Evolutionary conservation across 768 basidiomycete species (phyloP).

Genomic region (Mycena albidolilacea): DNA sequence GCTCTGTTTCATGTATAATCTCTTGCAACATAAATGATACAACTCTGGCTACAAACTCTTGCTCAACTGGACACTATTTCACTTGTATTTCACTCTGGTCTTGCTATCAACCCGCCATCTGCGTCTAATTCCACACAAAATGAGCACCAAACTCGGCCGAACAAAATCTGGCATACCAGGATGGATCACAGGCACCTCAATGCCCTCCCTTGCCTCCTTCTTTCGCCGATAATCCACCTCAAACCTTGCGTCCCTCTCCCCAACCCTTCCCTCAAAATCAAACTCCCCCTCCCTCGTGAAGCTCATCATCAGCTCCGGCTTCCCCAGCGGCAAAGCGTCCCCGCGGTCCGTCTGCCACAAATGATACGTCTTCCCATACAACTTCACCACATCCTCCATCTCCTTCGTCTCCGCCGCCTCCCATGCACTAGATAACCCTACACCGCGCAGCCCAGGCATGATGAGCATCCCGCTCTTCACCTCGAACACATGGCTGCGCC

Average conservation of each 20-base stretch:
- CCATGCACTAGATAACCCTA: conserved; percentile 25
- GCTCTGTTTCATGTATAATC: too few relatives aligned
- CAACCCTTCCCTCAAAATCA: conserved; percentile 33
- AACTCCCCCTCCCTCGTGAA: conserved; percentile 38
- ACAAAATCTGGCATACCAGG: conserved; percentile 3
- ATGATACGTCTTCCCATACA: conserved; percentile 40
- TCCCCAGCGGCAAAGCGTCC: conserved; percentile 33
- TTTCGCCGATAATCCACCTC: conserved; percentile 35
- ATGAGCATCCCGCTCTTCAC: conserved; percentile 45
- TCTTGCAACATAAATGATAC: too few relatives aligned
- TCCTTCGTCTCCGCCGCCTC: conserved; percentile 40
- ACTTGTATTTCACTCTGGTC: neutral
- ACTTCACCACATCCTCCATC: conserved; percentile 33
- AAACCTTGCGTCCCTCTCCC: conserved; percentile 24
- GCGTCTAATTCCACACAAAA: conserved; percentile 4
- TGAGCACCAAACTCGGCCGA: neutral
- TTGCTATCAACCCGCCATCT: conserved; percentile 4
- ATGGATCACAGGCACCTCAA: conserved; percentile 8
- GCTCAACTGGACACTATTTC: too few relatives aligned
- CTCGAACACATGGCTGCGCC: conserved; percentile 70
- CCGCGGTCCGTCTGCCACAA: conserved; percentile 40
- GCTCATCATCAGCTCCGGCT: conserved; percentile 40
- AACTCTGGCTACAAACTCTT: too few relatives aligned
- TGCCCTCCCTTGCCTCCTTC: conserved; percentile 39
- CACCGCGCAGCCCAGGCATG: conserved; percentile 31